Conservation (phyloP, 176 grass and related monocot species). For the Juncus inflexus region DNA sequence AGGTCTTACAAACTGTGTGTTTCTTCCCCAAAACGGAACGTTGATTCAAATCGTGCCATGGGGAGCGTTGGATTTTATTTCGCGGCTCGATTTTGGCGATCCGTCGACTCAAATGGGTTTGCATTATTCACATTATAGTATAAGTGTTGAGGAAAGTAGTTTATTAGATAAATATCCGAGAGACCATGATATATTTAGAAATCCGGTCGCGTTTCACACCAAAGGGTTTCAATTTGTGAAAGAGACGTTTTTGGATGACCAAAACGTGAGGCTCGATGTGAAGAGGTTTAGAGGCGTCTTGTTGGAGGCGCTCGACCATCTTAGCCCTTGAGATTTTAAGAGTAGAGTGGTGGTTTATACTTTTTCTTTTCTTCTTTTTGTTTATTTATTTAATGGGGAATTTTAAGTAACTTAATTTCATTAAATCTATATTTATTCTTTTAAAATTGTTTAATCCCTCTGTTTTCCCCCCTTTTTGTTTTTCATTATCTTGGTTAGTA, state of each 20-base stretch:
- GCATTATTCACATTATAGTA: constrained; percentile 78
- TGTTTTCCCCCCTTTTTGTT: no score
- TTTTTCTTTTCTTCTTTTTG: constrained; percentile 6
- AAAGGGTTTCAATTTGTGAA: constrained; percentile 59
- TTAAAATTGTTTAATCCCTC: constrained; percentile 17
- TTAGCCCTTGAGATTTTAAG: constrained; percentile 45
- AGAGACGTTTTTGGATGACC: constrained; percentile 73
- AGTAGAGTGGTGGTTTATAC: constrained; percentile 14
- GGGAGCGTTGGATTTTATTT: constrained; percentile 73
- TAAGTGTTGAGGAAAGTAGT: constrained; percentile 62
- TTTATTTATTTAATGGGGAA: constrained; percentile 28
- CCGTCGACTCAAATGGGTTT: constrained; percentile 53
- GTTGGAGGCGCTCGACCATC: constrained; percentile 56
- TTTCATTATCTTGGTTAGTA: constrained; percentile 2
- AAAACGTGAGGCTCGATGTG: constrained; percentile 75
- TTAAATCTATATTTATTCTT: constrained; percentile 25
- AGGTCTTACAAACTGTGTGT: constrained; percentile 78
- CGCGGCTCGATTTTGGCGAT: constrained; percentile 49
- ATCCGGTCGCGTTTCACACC: constrained; percentile 52
- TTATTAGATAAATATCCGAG: constrained; percentile 49
- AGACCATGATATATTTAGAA: constrained; percentile 64
- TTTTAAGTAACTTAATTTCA: constrained; percentile 26
- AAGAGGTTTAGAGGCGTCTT: constrained; percentile 59
- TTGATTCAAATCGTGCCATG: constrained; percentile 83
- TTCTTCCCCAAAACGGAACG: constrained; percentile 57